A percentile compares a stretch with the other conserved stretches of the same genome.
These are phyloP conservation scores for Cladosporium sp. DNA, from an alignment of 2,329 filamentous ascomycete species.

Conservation along the genomic window DNA sequence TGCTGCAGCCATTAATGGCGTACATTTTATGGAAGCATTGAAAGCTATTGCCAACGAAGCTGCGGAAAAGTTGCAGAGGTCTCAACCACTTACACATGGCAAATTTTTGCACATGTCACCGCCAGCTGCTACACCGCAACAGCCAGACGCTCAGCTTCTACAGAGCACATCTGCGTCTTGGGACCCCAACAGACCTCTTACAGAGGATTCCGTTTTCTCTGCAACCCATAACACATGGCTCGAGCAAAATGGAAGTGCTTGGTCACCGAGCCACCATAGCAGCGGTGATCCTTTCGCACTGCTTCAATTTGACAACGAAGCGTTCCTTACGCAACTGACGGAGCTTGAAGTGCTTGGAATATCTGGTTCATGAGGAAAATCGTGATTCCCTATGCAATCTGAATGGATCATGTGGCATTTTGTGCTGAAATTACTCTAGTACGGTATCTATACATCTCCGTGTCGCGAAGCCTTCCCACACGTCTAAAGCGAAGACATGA, in stretches of 20 bases:
- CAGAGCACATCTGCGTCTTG: too few species aligned
- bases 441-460: too few species aligned
- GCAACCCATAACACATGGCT: neutral
- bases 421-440: too few species aligned
- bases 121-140: too few species aligned
- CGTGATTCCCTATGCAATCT: too few species aligned
- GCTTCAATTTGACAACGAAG: neutral
- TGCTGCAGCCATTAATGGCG: neutral
- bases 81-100: too few species aligned
- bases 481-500: neutral
- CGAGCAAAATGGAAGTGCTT: neutral
- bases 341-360: neutral
- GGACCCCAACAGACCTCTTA: too few species aligned
- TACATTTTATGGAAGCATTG: slow-evolving; percentile 5
- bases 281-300: neutral
- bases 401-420: too few species aligned
- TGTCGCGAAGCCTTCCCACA: too few species aligned
- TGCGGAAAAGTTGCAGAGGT: neutral
- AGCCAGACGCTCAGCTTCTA: too few species aligned
- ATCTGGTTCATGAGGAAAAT: neutral
- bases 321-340: neutral
- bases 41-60: slow-evolving; percentile 4
- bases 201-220: too few species aligned
- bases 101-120: neutral
- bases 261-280: neutral